Conservation (phyloP, 202 grass and related monocot species). For the Musa balbisiana region DNA sequence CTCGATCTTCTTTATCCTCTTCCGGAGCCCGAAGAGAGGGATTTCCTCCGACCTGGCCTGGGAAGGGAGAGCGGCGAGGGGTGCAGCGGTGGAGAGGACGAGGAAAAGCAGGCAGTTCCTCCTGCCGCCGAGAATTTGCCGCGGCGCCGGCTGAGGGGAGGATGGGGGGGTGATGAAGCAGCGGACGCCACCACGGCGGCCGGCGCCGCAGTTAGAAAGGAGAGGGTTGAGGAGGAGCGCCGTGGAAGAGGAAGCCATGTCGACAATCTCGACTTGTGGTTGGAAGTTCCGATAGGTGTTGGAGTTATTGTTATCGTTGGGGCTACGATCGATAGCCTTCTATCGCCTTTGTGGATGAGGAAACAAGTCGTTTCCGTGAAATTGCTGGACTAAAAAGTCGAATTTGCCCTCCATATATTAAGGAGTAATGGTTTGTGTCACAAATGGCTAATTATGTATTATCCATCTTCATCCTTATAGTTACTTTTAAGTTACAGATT, state of each 20-base stretch:
- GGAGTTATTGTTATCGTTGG: no score
- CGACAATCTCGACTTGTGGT: conserved; percentile 17
- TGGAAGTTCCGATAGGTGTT: not conserved
- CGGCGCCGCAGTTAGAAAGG: not conserved
- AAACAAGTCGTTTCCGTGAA: no score
- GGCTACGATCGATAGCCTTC: no score
- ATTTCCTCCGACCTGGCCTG: conserved; percentile 46
- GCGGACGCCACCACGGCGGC: not conserved
- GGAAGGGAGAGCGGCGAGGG: not conserved
- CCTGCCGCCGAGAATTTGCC: conserved; percentile 17
- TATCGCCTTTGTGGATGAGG: no score
- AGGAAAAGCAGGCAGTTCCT: conserved; percentile 62
- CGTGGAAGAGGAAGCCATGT: conserved; percentile 21
- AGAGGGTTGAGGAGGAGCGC: conserved; percentile 29
- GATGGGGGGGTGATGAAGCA: not conserved
- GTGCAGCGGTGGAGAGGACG: conserved; percentile 30
- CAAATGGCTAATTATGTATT: no score
- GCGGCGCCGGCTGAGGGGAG: conserved; percentile 3
- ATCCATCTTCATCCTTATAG: no score
- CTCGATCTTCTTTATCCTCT: conserved; percentile 67
- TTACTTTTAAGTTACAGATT: no score
- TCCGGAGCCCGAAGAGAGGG: conserved; percentile 79
- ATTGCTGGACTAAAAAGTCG: no score
- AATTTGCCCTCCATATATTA: no score
- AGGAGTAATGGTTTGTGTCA: no score